Evolutionary conservation across 2,329 filamentous ascomycete genomes (phyloP).

Genomic region (Tolypocladium amazonense): DNA sequence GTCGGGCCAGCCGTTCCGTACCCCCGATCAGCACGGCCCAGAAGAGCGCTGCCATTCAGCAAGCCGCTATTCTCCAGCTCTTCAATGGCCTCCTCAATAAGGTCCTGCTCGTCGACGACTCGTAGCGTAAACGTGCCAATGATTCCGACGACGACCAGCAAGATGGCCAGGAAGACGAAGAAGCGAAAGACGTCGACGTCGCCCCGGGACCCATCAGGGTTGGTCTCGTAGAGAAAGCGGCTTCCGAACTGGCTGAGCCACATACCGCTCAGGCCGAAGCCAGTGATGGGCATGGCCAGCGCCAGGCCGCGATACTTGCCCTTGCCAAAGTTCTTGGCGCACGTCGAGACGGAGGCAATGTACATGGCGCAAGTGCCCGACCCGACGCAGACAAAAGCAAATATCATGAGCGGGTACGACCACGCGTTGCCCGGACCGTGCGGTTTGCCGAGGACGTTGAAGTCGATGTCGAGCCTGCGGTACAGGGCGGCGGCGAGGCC

Average conservation of each 20-base stretch:
- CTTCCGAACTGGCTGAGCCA: constrained; percentile 87
- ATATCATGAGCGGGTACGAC: constrained; percentile 74
- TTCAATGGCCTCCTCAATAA: constrained; percentile 84
- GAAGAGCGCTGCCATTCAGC: constrained; percentile 64
- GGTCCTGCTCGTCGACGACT: constrained; percentile 73
- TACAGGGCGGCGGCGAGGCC: constrained; percentile 74
- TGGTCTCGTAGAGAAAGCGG: constrained; percentile 60
- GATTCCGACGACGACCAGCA: constrained; percentile 61
- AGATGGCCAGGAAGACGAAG: constrained; percentile 71
- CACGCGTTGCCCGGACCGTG: constrained; percentile 39
- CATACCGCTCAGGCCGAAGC: constrained; percentile 90
- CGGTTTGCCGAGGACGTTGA: constrained; percentile 19
- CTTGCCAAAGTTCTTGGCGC: constrained; percentile 94
- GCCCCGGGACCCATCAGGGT: constrained; percentile 50
- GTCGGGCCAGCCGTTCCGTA: constrained; percentile 52
- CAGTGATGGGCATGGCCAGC: constrained; percentile 80
- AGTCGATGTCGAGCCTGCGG: constrained; percentile 36
- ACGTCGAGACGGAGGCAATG: constrained; percentile 81
- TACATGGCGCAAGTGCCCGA: constrained; percentile 84
- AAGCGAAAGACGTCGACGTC: constrained; percentile 71
- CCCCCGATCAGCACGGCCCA: constrained; percentile 40
- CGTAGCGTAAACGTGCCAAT: constrained; percentile 64
- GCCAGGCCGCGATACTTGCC: constrained; percentile 82
- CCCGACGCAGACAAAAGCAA: constrained; percentile 75
- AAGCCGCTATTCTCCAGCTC: constrained; percentile 84